Conservation (phyloP, 83 land plant genomes). For the Picea abies region DNA sequence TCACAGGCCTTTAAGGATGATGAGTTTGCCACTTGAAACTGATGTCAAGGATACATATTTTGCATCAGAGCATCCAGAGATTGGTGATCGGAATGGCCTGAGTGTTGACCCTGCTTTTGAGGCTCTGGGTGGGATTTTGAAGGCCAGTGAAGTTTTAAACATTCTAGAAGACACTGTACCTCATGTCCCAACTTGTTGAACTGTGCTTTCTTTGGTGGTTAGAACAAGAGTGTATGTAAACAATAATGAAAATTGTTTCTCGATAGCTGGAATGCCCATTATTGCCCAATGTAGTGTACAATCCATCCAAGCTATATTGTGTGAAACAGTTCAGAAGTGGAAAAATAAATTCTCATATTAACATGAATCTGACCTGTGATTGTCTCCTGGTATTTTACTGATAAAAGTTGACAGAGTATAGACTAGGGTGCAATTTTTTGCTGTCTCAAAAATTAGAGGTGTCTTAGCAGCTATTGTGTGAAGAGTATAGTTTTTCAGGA, state of each 20-base stretch:
- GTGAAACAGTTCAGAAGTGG: background rate
- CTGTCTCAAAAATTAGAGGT: background rate
- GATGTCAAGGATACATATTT: background rate
- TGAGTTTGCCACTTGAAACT: background rate
- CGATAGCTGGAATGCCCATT: background rate
- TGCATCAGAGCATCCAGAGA: background rate
- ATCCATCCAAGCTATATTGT: background rate
- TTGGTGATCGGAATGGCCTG: background rate
- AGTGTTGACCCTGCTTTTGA: background rate
- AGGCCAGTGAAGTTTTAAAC: conserved; percentile 2
- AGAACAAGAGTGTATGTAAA: background rate
- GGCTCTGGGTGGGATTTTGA: background rate
- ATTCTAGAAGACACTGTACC: background rate
- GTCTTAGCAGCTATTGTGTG: background rate
- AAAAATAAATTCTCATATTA: background rate
- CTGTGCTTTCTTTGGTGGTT: background rate
- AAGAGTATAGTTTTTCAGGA: background rate
- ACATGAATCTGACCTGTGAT: background rate
- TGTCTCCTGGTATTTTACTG: background rate
- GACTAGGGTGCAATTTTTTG: background rate
- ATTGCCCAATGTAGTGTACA: background rate
- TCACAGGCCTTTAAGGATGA: background rate
- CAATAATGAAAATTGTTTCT: background rate
- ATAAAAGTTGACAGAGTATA: background rate
- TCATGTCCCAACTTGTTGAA: background rate